Base-by-base conservation (phyloP, 768 basidiomycete species). In the Tricholoma furcatifolium region DNA sequence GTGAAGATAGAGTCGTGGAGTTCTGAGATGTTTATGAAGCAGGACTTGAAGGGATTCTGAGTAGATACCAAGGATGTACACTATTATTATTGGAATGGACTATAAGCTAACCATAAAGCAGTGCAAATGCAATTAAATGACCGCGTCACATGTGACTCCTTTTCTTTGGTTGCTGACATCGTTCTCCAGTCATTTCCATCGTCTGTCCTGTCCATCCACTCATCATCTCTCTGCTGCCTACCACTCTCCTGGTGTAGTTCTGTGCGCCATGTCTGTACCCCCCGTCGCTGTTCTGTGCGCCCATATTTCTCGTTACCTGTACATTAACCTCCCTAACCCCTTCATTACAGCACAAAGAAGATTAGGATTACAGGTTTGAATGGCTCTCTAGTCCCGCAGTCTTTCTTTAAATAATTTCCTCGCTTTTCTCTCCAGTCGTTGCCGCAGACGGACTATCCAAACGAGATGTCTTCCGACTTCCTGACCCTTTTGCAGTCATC, bases 401-500 rank as follows among this genome's bases (percentile, higher is more conserved):
- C 43, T 40, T 20, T 11, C n/a, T 45, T 17, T 50, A 10, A 50
- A 40, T 14, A n/a, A 18, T 50, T 46, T 24, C 43, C 41, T 47
- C 24, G 34, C 53, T 17, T 58, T 54, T 47, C 2, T 53, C 50
- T 51, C 7, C 62, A 97, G 94, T 95, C 57, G 94, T 99, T 57
- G 96, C 97, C 51, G 97, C 93, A 42, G 94, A 97, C 73, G 89
- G 89, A 12, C 74, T 97, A 17, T 88, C 88, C 43, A 97, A 96
- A 75, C 89, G 93, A 52, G 93, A 97, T 75, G 93, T 96, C 49
- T 94, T 97, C 67, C 85, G 95, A 47, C 85, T 98, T 6, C 97
- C 96, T 3, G 95, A 98, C 71, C 96, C 97, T 4, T 98, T 98
- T 67, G 96, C 97, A 5, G 94, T 99, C 63, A 89, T 99, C 69